Base-by-base conservation (phyloP, 1,284 basidiomycete genomes). In the Apiotrichum laibachii region DNA sequence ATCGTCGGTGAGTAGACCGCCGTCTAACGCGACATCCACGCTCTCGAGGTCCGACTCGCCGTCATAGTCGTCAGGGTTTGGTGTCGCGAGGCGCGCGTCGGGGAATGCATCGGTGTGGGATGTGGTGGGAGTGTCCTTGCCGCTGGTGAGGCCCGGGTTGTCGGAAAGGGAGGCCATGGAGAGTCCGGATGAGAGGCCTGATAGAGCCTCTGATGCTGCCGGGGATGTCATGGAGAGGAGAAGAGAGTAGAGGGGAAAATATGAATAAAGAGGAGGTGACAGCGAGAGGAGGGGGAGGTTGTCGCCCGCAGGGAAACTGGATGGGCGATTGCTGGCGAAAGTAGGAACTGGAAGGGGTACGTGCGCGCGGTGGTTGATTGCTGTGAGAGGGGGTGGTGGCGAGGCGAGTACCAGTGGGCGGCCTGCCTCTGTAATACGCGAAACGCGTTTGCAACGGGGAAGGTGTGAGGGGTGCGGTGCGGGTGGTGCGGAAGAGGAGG, bases 81-180 rank as follows among this genome's bases (percentile, higher is more conserved):
- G 53, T 18, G 53, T 54, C 18, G 34, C 19, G 34, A 54, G 21
- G 34, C 53, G 44, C 10, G 43, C 35, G 7, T 46, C 53, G 16
- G 18, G 13, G 33, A 48, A 40, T 19, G 18, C 39, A 15, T 51
- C 49, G 6, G 35, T 31, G 37, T 51, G 39, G 22, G 22, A 21
- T 1, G 50, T 42, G 15, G 15, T 22, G 4, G 37, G 53, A 15
- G 53, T 55, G 35, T 55, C 45, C 43, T 34, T 35, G 5, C 34
- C 53, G 39, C 53, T 46, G 15, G 44, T 42, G 26, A 48, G 46
- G 16, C 53, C 53, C 8, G 46, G 53, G 46, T 48, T 55, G 39
- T 48, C 53, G 2, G 53, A 48, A 11, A 48, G 45, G 21, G 44
- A 53, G 8, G 18, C n/a, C 16, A n/a, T 5, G 42, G 40, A 54